Evolutionary conservation across 192 early-diverging fungal genomes (phyloP), one percentile per base, ranked within the genome.

Genomic region (Dispira parvispora): DNA sequence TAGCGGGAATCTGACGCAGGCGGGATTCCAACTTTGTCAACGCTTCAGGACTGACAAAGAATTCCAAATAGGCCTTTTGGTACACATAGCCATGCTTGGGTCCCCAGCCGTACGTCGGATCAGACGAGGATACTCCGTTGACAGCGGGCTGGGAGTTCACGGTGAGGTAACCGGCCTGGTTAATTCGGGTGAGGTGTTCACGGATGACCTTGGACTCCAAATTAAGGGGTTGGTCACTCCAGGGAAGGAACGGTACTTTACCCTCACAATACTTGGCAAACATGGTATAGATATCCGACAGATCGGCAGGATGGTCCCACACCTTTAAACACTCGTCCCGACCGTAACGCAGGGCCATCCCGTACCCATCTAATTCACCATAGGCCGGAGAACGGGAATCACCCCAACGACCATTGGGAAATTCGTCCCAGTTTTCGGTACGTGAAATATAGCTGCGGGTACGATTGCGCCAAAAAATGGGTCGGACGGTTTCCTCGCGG

Each of bases 401-500:
- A 42, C 95, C 95, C 95, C 93, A 98, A 62, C 95, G 85, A 18
- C 95, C 95, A 73, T 98, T 98, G 50, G 92, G 95, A 68, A 92
- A 98, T 68, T 96, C 93, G 69, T 98, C 93, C 95, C 95, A 98
- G 52, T 80, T 71, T 69, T 90, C 91, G 3, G 94, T 98, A 64
- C 86, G 81, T 69, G 76, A 80, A 66, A 96, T 86, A 80, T 98
- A 96, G 72, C 84, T 88, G 66, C 85, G 82, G 44, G 88, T 83
- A 46, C 92, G 84, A 81, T 99, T 97, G 72, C 86, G 84, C 96
- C 96, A 99, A 64, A 97, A 97, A 68, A 99, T 99, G 23, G 96
- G 96, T 26, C 96, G 89, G 50, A 99, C 96, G 63, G 85, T 92
- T 75, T 99, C 96, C 68, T 88, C 87, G 32, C 88, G 83, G 52